Evolutionary conservation across 495 filamentous ascomycete species (phyloP), one percentile per base, ranked within the genome.

Genomic region (Pyrenula massariospora): DNA sequence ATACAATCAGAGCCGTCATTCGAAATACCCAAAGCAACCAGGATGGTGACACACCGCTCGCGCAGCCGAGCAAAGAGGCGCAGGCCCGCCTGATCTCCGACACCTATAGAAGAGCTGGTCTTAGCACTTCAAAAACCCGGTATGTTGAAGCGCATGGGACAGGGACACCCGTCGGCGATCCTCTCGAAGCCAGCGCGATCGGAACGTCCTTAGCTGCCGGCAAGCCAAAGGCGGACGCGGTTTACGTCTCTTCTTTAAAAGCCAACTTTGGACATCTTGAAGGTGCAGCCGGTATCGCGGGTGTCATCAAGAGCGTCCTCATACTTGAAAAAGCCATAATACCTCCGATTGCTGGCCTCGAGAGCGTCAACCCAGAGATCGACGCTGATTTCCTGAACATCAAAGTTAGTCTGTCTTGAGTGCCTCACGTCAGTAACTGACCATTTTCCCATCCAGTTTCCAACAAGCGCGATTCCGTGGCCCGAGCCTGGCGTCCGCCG

Each of bases 231-330:
- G 31, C 3, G 73, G 76, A n/a, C n/a, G n/a, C n/a, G n/a, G n/a
- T n/a, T n/a, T n/a, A n/a, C n/a, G n/a, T n/a, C n/a, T n/a, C n/a
- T 3, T 74, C 73, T 1, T 62, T 80, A 15, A 82, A 81, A 56
- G 70, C 77, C 1, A 74, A 77, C 25, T 58, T 81, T 56, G 79
- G 81, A 0, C 81, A 83, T 59, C 58, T 60, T 1, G 79, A 80
- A 59, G 80, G 71, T 19, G 71, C 76, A 1, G 75, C 76, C 0
- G 82, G 78, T 2, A 49, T 85, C 50, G 79, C 80, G 1, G 75
- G 74, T 0, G 8, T 69, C 24, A 57, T 22, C 85, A 86, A 85
- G 65, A 73, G 75, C 0, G 68, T 76, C 1, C 57, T 79, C n/a
- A 68, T 76, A 21, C 66, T 86, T 54, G 73, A 77, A 54, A 66